Evolutionary conservation across 306 rosid genomes (phyloP), one percentile per base, ranked within the genome.

Genomic region (Begonia peltatifolia): DNA sequence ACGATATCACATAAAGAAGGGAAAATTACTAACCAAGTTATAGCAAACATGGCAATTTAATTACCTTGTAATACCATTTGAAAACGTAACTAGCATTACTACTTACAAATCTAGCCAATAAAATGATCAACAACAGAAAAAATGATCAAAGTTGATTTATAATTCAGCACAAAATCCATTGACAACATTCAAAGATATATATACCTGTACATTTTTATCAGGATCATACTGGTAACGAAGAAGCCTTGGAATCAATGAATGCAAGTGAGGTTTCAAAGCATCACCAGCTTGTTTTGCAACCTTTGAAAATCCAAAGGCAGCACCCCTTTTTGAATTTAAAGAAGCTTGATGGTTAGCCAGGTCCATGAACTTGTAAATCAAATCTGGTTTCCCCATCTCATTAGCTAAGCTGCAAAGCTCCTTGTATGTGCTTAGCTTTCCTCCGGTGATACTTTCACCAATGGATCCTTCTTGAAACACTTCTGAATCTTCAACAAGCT

Each of bases 311-410:
- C 97, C 97, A 73, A 90, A 90, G 55, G 97, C 95, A 58, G 95
- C 97, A 78, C 95, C 97, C 68, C 94, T 80, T 73, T 90, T 85
- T 2, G 95, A 90, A 68, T 80, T 74, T 41, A 90, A 59, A 64
- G 97, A 78, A 62, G 84, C 76, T 71, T 90, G 97, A 71, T 90
- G 71, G 76, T 90, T 90, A 69, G 97, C 95, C 70, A 90, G 75
- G 79, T 90, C 97, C 95, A 90, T 82, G 77, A 90, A 90, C 78
- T 85, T 85, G 69, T 85, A 90, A 57, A 90, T 90, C 53, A 90
- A 80, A 74, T 90, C 97, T 5, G 97, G 97, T 60, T 85, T 95
- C 38, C 95, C 97, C 97, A 90, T 90, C 74, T 90, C 97, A 74
- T 80, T 90, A 14, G 97, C 97, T 55, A 90, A 80, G 64, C 76